These are phyloP conservation scores for Leucocoprinus sp. DNA, from an alignment of 768 basidiomycete species.

Conservation along the genomic window DNA sequence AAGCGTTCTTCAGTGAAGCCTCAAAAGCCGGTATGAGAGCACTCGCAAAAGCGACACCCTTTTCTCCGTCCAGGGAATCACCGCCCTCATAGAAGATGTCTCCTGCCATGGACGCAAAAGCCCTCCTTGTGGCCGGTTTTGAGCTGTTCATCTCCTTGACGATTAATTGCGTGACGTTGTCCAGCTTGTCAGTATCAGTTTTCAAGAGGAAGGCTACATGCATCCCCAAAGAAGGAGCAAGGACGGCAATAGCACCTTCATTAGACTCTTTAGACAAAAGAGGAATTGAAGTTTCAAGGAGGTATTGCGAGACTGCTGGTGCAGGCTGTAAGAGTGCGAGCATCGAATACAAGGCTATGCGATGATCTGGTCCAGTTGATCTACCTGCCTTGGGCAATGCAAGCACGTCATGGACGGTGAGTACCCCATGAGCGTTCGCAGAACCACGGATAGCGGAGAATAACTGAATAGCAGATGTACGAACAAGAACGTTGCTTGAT, in stretches of 20 bases:
- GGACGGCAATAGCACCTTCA: slow-evolving; percentile 49
- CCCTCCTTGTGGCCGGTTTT: slow-evolving; percentile 54
- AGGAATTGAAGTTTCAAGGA: slow-evolving; percentile 37
- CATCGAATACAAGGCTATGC: slow-evolving; percentile 75
- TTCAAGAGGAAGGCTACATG: slow-evolving; percentile 55
- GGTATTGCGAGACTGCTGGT: slow-evolving; percentile 25
- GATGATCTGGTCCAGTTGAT: slow-evolving; percentile 82
- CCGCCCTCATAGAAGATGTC: slow-evolving; percentile 42
- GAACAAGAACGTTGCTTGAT: slow-evolving; percentile 58
- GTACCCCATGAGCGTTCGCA: background rate
- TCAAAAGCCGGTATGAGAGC: slow-evolving; percentile 59
- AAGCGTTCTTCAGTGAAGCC: slow-evolving; percentile 54
- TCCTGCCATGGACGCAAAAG: slow-evolving; percentile 59
- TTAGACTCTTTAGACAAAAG: slow-evolving; percentile 69
- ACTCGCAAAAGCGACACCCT: slow-evolving; percentile 44
- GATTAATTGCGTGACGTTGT: slow-evolving; percentile 39
- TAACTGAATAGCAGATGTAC: slow-evolving; percentile 46
- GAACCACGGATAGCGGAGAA: slow-evolving; percentile 40
- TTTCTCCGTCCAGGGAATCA: slow-evolving; percentile 29
- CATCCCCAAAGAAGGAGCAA: slow-evolving; percentile 44
- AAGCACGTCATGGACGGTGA: slow-evolving; percentile 57
- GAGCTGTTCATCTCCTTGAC: slow-evolving; percentile 63
- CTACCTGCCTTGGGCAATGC: slow-evolving; percentile 77
- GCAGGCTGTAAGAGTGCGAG: slow-evolving; percentile 46
- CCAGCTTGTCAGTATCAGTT: slow-evolving; percentile 30